Percentiles rank a stretch among this genome's conserved stretches.
Evolutionary conservation across 2,329 filamentous ascomycete genomes (phyloP).

Genomic region (Endoconidiophora polonica): DNA sequence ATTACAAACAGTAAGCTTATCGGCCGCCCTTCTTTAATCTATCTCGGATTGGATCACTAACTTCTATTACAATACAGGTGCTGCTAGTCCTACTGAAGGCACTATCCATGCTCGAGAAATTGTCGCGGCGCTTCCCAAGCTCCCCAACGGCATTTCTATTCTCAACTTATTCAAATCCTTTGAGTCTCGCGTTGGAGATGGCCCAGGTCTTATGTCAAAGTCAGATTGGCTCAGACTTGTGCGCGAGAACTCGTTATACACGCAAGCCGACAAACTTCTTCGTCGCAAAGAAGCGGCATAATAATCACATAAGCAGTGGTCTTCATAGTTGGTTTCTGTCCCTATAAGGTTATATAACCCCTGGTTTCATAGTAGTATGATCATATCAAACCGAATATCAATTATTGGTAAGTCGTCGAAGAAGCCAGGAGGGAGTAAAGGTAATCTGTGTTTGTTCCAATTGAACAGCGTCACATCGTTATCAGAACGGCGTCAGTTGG

Average conservation of each 20-base stretch:
- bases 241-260: slow-evolving; percentile 36
- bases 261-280: slow-evolving; percentile 33
- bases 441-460: too few species aligned
- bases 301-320: neutral
- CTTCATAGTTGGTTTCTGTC: neutral
- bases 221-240: slow-evolving; percentile 43
- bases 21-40: neutral
- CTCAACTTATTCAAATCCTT: slow-evolving; percentile 38
- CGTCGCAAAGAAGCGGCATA: slow-evolving; percentile 23
- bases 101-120: slow-evolving; percentile 36
- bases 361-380: too few species aligned
- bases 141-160: slow-evolving; percentile 36
- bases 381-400: too few species aligned
- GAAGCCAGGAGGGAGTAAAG: too few species aligned
- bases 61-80: slow-evolving; percentile 10
- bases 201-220: slow-evolving; percentile 33
- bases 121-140: slow-evolving; percentile 32
- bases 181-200: slow-evolving; percentile 33
- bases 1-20: slow-evolving; percentile 23
- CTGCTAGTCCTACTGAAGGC: slow-evolving; percentile 21
- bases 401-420: too few species aligned
- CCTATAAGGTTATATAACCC: too few species aligned
- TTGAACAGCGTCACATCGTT: too few species aligned
- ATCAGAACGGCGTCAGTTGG: too few species aligned
- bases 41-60: neutral